Percentiles rank a stretch among this genome's conserved stretches.
These are phyloP conservation scores for Barbarea vulgaris DNA, from an alignment of 345 rosid genomes.

Conservation along the genomic window DNA sequence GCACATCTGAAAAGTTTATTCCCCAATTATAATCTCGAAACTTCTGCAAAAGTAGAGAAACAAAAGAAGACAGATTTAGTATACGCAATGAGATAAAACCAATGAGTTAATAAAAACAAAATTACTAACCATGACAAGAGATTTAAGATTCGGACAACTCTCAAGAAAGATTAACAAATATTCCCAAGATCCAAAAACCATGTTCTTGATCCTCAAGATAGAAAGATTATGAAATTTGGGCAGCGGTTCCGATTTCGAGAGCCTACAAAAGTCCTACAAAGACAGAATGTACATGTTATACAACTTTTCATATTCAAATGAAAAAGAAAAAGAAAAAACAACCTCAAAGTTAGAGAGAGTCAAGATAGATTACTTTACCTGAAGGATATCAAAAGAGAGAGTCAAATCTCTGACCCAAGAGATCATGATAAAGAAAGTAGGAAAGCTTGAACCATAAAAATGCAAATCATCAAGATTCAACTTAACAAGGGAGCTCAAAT, in stretches of 20 bases:
- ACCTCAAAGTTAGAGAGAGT: neutral
- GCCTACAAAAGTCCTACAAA: neutral
- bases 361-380: slow-evolving; percentile 7
- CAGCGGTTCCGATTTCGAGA: neutral
- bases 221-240: neutral
- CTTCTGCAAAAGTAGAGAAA: neutral
- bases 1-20: neutral
- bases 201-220: slow-evolving; percentile 1
- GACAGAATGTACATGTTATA: neutral
- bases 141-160: neutral
- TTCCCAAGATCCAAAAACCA: neutral
- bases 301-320: neutral
- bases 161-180: neutral
- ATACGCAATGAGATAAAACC: neutral
- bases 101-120: neutral
- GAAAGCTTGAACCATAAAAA: neutral
- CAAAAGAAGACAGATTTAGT: neutral
- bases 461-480: neutral
- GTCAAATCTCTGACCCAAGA: slow-evolving; percentile 20
- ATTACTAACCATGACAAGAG: neutral
- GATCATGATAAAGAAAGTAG: neutral
- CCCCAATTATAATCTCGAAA: neutral
- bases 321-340: neutral
- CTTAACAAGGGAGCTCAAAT: slow-evolving; percentile 17
- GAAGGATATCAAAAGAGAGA: neutral